Evolutionary conservation across 1,284 basidiomycete species (phyloP), one percentile per base, ranked within the genome.

Genomic region (Ustilago trichophora): DNA sequence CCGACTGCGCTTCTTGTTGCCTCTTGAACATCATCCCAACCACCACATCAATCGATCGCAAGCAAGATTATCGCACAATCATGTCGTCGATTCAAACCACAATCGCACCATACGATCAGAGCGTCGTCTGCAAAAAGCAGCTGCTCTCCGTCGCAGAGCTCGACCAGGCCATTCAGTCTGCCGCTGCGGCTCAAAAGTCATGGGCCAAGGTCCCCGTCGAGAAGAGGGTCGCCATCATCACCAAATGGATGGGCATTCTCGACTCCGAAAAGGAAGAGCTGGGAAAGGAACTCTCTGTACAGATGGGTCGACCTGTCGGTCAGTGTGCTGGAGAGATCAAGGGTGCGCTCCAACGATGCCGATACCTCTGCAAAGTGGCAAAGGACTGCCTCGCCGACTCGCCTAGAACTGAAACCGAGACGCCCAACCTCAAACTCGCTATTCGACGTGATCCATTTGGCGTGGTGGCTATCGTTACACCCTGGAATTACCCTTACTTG

Each of bases 321-420:
- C 90, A 92, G 80, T 85, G 85, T 34, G 83, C 87, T 25, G 91
- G 91, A 7, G 94, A 98, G 82, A 85, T 95, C 44, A 85, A 86
- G 41, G 92, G 92, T 1, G 88, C 91, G 31, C 81, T 94, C 19
- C 90, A 91, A 52, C 87, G 93, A 35, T 90, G 91, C 10, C 85
- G 87, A 41, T 91, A 94, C 81, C 87, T 97, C 85, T 85, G 95
- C 65, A 88, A 88, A 55, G 93, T 95, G 75, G 93, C 94, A 2
- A 85, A 87, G 48, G 84, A 87, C 6, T 86, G 87, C 44, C 87
- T 98, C 6, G 86, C 87, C n/a, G 91, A 94, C 66, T 85, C 92
- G 34, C 83, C 86, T 4, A 86, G 93, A 62, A 83, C 85, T 40
- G 88, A 90, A 46, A 90, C 89, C 9, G 90, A 93, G 80, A 88